phyloP scores from a whole-genome alignment of 129 eudicot genomes.

The Glebionis coronaria region DNA sequence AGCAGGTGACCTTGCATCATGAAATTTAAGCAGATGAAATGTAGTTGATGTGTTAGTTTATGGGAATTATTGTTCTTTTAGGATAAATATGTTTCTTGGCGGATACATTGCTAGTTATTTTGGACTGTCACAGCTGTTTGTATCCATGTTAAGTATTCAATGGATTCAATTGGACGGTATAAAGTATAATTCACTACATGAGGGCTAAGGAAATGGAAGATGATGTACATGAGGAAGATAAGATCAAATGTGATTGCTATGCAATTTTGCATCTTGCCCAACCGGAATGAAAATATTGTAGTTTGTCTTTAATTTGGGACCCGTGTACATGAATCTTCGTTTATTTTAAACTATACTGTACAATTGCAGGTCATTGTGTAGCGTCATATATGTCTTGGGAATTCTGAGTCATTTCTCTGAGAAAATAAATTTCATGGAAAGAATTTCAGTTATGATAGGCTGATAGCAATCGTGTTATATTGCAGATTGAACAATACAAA shows the following conservation, averaged over 20 bases:
- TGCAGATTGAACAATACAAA: slow-evolving; percentile 75
- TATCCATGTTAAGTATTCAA: no score
- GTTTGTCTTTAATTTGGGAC: background rate
- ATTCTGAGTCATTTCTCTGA: background rate
- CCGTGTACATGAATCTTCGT: background rate
- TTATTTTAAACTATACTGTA: background rate
- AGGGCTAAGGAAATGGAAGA: slow-evolving; percentile 13
- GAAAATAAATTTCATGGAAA: background rate
- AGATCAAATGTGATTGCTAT: background rate
- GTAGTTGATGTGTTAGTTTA: background rate
- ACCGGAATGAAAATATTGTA: background rate
- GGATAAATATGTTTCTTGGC: background rate
- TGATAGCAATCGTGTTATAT: slow-evolving; percentile 7
- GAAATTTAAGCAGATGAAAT: no score
- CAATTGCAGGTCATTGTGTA: background rate
- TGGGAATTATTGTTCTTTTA: background rate
- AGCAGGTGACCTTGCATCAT: slow-evolving; percentile 3
- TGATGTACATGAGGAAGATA: slow-evolving; percentile 4
- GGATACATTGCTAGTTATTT: slow-evolving; percentile 8
- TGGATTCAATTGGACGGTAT: background rate
- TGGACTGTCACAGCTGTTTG: slow-evolving; percentile 5
- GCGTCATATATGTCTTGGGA: slow-evolving; percentile 3
- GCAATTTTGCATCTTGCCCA: slow-evolving; percentile 9
- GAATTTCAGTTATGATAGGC: background rate
- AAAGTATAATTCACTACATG: slow-evolving; percentile 13